Conservation (phyloP, 75 land plant species). For the Pinus albicaulis region DNA sequence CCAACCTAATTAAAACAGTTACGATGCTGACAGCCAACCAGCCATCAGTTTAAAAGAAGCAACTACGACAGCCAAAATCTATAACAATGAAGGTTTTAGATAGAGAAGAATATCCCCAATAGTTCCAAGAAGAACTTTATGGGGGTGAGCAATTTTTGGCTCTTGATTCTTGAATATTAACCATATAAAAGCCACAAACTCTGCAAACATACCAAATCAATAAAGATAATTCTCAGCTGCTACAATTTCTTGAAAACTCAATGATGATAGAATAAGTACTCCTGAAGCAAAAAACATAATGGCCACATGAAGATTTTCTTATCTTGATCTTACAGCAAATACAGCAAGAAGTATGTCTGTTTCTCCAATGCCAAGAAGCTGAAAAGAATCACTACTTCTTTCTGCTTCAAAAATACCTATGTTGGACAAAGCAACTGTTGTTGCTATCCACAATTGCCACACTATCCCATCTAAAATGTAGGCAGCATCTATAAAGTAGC, state of each 20-base stretch:
- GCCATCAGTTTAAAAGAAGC: slow-evolving; percentile 38
- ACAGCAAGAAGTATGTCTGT: slow-evolving; percentile 18
- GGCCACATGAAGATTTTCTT: slow-evolving; percentile 36
- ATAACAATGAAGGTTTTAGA: slow-evolving; percentile 41
- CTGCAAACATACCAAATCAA: slow-evolving; percentile 40
- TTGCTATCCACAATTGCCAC: slow-evolving; percentile 45
- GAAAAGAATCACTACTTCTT: slow-evolving; percentile 55
- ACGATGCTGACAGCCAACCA: slow-evolving; percentile 17
- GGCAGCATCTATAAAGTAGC: slow-evolving; percentile 72
- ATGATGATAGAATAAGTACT: slow-evolving; percentile 33
- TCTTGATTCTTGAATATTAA: slow-evolving; percentile 20
- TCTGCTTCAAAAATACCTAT: slow-evolving; percentile 57
- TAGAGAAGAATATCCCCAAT: slow-evolving; percentile 36
- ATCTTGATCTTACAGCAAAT: slow-evolving; percentile 12
- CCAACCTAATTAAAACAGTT: slow-evolving; percentile 27
- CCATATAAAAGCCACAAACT: slow-evolving; percentile 41
- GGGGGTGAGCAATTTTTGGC: slow-evolving; percentile 24
- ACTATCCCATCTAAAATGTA: slow-evolving; percentile 51
- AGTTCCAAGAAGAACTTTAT: slow-evolving; percentile 27
- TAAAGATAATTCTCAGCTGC: slow-evolving; percentile 32
- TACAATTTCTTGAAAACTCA: slow-evolving; percentile 47
- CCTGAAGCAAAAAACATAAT: slow-evolving; percentile 37
- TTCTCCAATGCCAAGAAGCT: slow-evolving; percentile 67
- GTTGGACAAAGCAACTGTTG: slow-evolving; percentile 39
- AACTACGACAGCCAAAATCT: slow-evolving; percentile 38